Evolutionary conservation across 331 rosid species (phyloP).

Genomic region (Acacia pycnantha): DNA sequence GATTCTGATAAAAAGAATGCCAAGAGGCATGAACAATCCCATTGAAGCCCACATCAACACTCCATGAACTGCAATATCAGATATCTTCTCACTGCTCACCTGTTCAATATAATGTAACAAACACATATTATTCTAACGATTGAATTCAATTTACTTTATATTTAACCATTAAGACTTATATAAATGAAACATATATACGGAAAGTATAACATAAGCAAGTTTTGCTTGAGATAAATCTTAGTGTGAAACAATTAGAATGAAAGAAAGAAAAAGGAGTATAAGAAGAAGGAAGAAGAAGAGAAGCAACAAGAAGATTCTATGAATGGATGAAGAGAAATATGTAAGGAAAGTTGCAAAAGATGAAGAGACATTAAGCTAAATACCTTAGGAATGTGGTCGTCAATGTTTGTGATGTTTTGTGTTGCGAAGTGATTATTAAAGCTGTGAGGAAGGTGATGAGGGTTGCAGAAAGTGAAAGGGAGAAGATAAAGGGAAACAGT

Average conservation of each 20-base stretch:
- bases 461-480: conserved; percentile 48
- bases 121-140: background rate
- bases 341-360: background rate
- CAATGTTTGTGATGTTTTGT: conserved; percentile 36
- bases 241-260: background rate
- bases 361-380: background rate
- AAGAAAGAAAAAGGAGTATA: background rate
- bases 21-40: conserved; percentile 82
- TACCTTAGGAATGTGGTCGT: conserved; percentile 51
- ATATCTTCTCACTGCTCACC: conserved; percentile 58
- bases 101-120: conserved; percentile 25
- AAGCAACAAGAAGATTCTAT: background rate
- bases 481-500: conserved; percentile 44
- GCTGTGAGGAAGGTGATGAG: conserved; percentile 44
- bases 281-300: background rate
- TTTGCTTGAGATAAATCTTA: background rate
- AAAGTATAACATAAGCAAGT: background rate
- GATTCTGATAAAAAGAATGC: conserved; percentile 74
- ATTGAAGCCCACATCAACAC: conserved; percentile 79
- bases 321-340: background rate
- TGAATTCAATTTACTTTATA: background rate
- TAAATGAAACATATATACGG: background rate
- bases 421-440: conserved; percentile 30
- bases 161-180: background rate
- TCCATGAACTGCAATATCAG: conserved; percentile 76